A percentile compares a stretch with the other conserved stretches of the same genome.
phyloP scores from a whole-genome alignment of 2,329 filamentous ascomycete genomes.

The Botrytis deweyae region DNA sequence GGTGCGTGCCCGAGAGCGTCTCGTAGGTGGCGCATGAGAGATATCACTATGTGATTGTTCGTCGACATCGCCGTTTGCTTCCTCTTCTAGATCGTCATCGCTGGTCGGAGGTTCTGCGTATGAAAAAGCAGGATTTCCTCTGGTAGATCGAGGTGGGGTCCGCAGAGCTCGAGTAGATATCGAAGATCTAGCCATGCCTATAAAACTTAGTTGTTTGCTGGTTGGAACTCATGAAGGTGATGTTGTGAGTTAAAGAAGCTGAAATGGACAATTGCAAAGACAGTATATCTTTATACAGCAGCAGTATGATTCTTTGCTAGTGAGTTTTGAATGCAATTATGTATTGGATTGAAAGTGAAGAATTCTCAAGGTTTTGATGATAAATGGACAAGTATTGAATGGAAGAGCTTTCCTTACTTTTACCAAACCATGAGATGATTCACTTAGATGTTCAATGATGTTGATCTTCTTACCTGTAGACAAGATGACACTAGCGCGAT shows the following conservation, averaged over 20 bases:
- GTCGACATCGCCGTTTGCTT: not conserved
- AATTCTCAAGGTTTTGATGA: not conserved
- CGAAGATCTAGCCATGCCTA: slow-evolving; percentile 15
- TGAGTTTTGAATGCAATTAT: not conserved
- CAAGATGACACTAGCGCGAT: slow-evolving; percentile 7
- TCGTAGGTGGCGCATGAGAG: not conserved
- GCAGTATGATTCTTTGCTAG: not conserved
- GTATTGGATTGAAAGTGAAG: not conserved
- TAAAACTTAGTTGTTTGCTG: not conserved
- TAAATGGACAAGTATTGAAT: not conserved
- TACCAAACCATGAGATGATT: slow-evolving; percentile 4
- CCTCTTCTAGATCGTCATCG: slow-evolving; percentile 17
- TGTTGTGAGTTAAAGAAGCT: not conserved
- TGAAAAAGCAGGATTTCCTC: slow-evolving; percentile 18
- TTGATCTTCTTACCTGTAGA: not conserved
- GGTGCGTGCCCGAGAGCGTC: slow-evolving; percentile 9
- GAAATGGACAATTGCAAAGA: not conserved
- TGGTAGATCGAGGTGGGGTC: slow-evolving; percentile 10
- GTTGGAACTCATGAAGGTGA: slow-evolving; percentile 8
- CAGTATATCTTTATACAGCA: not conserved
- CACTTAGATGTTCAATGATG: not conserved
- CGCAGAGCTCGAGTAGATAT: not conserved
- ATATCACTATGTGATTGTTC: not conserved
- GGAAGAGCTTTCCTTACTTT: not conserved
- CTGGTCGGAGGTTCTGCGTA: slow-evolving; percentile 21